A percentile compares a stretch with the other conserved stretches of the same genome.
phyloP scores from a whole-genome alignment of 2,329 filamentous ascomycete genomes.

The Clonostachys rhizophaga region DNA sequence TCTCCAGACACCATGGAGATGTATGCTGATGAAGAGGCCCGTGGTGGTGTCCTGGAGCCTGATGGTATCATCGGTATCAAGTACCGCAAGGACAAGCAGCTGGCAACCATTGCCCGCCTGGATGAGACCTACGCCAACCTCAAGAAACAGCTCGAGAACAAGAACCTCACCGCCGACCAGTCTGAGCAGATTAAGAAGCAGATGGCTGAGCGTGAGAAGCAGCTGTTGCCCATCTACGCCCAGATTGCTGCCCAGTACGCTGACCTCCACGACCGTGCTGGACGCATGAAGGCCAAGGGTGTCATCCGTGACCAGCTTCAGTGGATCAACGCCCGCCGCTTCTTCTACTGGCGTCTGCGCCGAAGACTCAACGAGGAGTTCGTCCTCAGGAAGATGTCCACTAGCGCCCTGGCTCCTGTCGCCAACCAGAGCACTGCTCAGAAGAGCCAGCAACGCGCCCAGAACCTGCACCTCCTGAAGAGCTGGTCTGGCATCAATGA shows the following conservation, averaged over 20 bases:
- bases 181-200: constrained; percentile 75
- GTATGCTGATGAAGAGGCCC: constrained; percentile 94
- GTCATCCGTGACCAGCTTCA: constrained; percentile 79
- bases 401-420: constrained; percentile 24
- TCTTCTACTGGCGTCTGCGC: constrained; percentile 99
- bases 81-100: constrained; percentile 94
- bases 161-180: constrained; percentile 65
- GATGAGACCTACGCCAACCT: constrained; percentile 80
- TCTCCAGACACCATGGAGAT: constrained; percentile 97
- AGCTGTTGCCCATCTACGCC: constrained; percentile 85
- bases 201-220: constrained; percentile 81
- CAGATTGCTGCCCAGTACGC: constrained; percentile 97
- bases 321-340: constrained; percentile 87
- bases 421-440: constrained; percentile 26
- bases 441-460: constrained; percentile 51
- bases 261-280: constrained; percentile 93
- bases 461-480: constrained; percentile 70
- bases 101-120: constrained; percentile 94
- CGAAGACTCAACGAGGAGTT: constrained; percentile 96
- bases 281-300: constrained; percentile 97
- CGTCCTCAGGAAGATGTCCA: constrained; percentile 83
- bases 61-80: constrained; percentile 99
- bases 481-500: constrained; percentile 77
- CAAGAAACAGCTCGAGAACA: constrained; percentile 67
- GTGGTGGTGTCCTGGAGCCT: constrained; percentile 94